Percentiles rank a stretch among this genome's conserved stretches.
phyloP scores from a whole-genome alignment of 2,329 filamentous ascomycete species.

The Pseudonectria buxi region DNA sequence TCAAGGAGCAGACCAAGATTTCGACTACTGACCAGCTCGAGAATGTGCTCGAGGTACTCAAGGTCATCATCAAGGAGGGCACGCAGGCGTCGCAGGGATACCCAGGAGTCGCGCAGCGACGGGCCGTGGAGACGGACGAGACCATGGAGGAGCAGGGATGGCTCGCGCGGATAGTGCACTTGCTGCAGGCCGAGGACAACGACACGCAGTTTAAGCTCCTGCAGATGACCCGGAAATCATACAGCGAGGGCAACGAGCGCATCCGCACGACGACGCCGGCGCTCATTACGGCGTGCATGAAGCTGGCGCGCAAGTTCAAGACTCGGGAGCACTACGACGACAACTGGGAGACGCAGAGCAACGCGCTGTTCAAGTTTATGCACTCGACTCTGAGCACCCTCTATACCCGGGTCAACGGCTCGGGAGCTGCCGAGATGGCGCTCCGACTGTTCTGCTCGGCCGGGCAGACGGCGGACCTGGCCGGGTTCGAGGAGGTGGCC shows the following conservation, averaged over 20 bases:
- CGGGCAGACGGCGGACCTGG: constrained; percentile 87
- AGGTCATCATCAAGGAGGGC: constrained; percentile 90
- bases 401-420: constrained; percentile 73
- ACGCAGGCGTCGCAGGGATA: constrained; percentile 79
- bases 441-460: constrained; percentile 86
- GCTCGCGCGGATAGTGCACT: constrained; percentile 86
- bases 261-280: constrained; percentile 94
- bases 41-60: constrained; percentile 79
- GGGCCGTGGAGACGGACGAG: constrained; percentile 82
- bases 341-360: constrained; percentile 58
- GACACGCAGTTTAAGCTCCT: constrained; percentile 92
- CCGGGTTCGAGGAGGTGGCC: constrained; percentile 86
- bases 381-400: constrained; percentile 81
- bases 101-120: constrained; percentile 69
- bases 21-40: constrained; percentile 73
- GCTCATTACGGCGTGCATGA: constrained; percentile 81
- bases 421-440: constrained; percentile 77
- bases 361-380: constrained; percentile 90
- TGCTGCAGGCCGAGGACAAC: constrained; percentile 77
- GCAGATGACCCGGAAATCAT: constrained; percentile 80
- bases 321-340: constrained; percentile 74
- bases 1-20: constrained; percentile 76
- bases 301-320: constrained; percentile 84
- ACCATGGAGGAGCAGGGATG: constrained; percentile 97
- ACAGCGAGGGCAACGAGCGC: constrained; percentile 85